Conservation (phyloP, 2,329 filamentous ascomycete genomes). For the Leptographium galeiforme region DNA sequence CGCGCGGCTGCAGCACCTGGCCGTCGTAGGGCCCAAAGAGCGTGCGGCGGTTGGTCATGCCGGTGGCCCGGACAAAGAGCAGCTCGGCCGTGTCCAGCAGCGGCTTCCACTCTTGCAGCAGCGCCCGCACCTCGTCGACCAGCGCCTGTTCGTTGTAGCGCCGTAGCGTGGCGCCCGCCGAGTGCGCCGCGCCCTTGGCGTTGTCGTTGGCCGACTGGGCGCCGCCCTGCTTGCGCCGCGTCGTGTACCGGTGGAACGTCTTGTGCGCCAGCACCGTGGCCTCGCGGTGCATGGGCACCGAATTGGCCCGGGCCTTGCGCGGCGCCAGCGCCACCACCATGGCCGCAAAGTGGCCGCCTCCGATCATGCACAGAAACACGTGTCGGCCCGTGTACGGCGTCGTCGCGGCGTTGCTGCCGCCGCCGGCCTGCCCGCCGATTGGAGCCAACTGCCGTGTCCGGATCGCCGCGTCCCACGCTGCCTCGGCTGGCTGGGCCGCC, state of each 20-base stretch:
- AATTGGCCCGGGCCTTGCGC: slow-evolving; percentile 55
- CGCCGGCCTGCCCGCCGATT: slow-evolving; percentile 14
- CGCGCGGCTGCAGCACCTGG: slow-evolving; percentile 67
- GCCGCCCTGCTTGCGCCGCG: slow-evolving; percentile 88
- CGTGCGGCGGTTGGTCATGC: slow-evolving; percentile 71
- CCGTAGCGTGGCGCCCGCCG: slow-evolving; percentile 77
- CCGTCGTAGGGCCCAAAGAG: slow-evolving; percentile 86
- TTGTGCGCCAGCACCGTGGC: slow-evolving; percentile 88
- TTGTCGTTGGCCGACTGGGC: slow-evolving; percentile 89
- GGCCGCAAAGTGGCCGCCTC: slow-evolving; percentile 90
- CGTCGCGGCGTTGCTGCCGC: slow-evolving; percentile 28
- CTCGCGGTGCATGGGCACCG: slow-evolving; percentile 65
- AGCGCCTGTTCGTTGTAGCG: slow-evolving; percentile 90
- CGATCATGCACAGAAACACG: slow-evolving; percentile 96
- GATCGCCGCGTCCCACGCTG: slow-evolving; percentile 13
- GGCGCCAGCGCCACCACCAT: slow-evolving; percentile 89
- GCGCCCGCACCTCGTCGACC: slow-evolving; percentile 69
- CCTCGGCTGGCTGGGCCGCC: not conserved
- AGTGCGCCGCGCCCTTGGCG: slow-evolving; percentile 87
- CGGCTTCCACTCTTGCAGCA: slow-evolving; percentile 73
- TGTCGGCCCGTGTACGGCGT: slow-evolving; percentile 59
- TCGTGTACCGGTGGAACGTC: slow-evolving; percentile 96
- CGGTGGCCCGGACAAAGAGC: slow-evolving; percentile 80
- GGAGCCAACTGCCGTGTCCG: slow-evolving; percentile 15
- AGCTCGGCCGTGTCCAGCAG: slow-evolving; percentile 76